Evolutionary conservation across 306 rosid genomes (phyloP).

Genomic region (Morella rubra): DNA sequence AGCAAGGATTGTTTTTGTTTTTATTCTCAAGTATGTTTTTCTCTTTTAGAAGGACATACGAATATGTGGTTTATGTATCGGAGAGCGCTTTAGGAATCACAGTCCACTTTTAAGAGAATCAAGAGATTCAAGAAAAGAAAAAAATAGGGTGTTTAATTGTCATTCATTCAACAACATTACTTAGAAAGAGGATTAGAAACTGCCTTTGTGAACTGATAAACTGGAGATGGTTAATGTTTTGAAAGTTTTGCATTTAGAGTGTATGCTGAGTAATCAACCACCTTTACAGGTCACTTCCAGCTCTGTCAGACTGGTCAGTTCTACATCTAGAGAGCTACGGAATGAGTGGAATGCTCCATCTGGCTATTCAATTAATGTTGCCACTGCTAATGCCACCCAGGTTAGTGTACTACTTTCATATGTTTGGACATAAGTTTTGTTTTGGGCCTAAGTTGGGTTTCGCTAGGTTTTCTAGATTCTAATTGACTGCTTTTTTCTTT

Average conservation of each 20-base stretch:
- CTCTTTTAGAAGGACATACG: too few species aligned
- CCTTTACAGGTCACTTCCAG: conserved; percentile 71
- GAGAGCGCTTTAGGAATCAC: background rate
- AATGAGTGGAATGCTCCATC: conserved; percentile 84
- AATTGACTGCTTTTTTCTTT: too few species aligned
- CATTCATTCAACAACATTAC: background rate
- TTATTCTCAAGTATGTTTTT: too few species aligned
- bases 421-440: too few species aligned
- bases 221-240: background rate
- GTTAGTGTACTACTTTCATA: conserved; percentile 29
- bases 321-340: conserved; percentile 73
- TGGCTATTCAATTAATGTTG: conserved; percentile 83
- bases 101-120: background rate
- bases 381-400: conserved; percentile 97
- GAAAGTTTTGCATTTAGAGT: background rate
- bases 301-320: conserved; percentile 81
- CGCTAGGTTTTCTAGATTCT: too few species aligned
- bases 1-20: too few species aligned
- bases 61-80: background rate
- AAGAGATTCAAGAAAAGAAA: background rate
- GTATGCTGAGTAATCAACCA: conserved; percentile 22
- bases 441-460: too few species aligned
- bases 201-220: background rate
- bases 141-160: too few species aligned
- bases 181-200: background rate